phyloP scores from a whole-genome alignment of 2,329 filamentous ascomycete genomes.

The Pestalotiopsis sp. region DNA sequence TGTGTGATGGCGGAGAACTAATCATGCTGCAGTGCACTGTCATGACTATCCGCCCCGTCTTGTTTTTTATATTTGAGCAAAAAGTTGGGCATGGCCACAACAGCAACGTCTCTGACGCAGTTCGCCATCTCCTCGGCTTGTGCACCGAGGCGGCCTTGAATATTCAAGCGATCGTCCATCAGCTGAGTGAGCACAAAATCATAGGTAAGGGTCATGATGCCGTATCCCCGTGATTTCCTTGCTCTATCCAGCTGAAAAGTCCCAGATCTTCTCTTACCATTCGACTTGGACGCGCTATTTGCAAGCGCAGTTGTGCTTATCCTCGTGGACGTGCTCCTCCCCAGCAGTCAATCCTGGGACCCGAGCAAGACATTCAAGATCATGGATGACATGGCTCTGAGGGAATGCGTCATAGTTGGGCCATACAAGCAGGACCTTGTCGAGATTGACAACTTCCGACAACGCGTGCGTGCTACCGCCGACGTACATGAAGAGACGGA shows the following conservation, averaged over 20 bases:
- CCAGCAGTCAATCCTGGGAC: not conserved
- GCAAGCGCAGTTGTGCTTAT: not conserved
- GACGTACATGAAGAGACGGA: not conserved
- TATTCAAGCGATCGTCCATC: not conserved
- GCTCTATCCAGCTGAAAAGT: not conserved
- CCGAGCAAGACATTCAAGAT: not conserved
- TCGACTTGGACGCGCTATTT: not conserved
- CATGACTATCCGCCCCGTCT: not conserved
- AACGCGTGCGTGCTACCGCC: not conserved
- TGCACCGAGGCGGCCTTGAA: not conserved
- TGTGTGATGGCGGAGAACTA: not conserved
- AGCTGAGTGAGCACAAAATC: not conserved
- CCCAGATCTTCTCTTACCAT: not conserved
- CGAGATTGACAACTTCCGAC: not conserved
- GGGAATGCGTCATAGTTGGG: not conserved
- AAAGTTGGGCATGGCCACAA: not conserved
- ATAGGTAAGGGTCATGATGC: not conserved
- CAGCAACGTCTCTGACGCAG: not conserved
- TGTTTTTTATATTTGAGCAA: slow-evolving; percentile 1
- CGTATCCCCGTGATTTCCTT: not conserved
- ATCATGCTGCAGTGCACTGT: not conserved
- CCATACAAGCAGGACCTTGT: not conserved
- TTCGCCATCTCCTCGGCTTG: not conserved
- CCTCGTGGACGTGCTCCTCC: not conserved
- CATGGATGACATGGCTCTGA: not conserved